These are phyloP conservation scores for Hypoxylon perforatum DNA, from an alignment of 495 filamentous ascomycete genomes.

Conservation along the genomic window DNA sequence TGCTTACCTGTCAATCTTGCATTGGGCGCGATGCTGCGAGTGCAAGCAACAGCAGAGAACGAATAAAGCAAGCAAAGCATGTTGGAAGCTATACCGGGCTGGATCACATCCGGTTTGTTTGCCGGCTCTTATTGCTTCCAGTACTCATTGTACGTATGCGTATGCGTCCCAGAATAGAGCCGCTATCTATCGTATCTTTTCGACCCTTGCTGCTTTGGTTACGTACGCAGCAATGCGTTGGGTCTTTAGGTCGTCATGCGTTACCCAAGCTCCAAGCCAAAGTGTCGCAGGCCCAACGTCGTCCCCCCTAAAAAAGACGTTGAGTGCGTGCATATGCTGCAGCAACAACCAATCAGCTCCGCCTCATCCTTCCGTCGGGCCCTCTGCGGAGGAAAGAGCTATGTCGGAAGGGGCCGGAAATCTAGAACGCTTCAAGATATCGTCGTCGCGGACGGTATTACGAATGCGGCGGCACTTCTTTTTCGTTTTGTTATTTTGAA, in stretches of 20 bases:
- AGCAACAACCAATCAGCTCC: constrained; percentile 18
- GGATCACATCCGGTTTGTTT: background rate
- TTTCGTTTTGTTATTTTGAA: constrained; percentile 24
- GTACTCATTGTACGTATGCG: too few relatives aligned
- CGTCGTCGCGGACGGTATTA: background rate
- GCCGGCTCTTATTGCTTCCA: background rate
- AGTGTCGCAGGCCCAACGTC: background rate
- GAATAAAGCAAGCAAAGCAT: background rate
- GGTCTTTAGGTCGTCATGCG: constrained; percentile 11
- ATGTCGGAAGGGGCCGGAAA: background rate
- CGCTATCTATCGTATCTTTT: background rate
- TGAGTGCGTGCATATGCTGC: constrained; percentile 5
- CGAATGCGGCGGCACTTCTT: background rate
- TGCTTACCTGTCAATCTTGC: background rate
- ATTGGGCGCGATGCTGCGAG: background rate
- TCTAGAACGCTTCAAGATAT: constrained; percentile 9
- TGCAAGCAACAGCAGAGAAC: background rate
- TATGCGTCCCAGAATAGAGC: constrained; percentile 20
- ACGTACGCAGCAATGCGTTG: constrained; percentile 1
- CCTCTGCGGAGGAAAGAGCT: constrained; percentile 15
- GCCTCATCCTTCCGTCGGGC: constrained; percentile 32
- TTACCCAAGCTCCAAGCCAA: too few relatives aligned
- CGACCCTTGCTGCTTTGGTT: constrained; percentile 11
- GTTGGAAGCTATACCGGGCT: background rate
- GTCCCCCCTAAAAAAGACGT: background rate